Percentiles rank a stretch among this genome's conserved stretches.
Evolutionary conservation across 352 stramenopile species (phyloP).

Genomic region (Globisporangium mamillatum): DNA sequence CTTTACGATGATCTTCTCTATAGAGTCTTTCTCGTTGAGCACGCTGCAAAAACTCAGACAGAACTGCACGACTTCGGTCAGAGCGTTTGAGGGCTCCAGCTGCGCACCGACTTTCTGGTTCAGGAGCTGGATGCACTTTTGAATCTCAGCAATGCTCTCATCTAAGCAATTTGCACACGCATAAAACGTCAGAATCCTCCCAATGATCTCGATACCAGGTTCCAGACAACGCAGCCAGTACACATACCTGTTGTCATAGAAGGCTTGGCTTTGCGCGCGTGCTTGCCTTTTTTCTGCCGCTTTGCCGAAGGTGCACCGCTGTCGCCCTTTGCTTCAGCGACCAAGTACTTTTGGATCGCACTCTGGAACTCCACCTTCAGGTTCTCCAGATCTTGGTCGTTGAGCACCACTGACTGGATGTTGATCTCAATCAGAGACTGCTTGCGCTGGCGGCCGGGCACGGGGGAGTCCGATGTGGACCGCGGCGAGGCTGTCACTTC

Average conservation of each 20-base stretch:
- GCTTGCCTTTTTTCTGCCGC: constrained; percentile 67
- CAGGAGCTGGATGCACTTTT: constrained; percentile 34
- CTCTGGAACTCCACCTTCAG: constrained; percentile 44
- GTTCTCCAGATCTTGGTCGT: constrained; percentile 35
- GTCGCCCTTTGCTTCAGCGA: constrained; percentile 20
- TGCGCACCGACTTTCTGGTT: constrained; percentile 36
- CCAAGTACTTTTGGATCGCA: constrained; percentile 33
- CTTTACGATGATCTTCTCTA: constrained; percentile 28
- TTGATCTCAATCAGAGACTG: constrained; percentile 21
- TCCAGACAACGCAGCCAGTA: constrained; percentile 6
- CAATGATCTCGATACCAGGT: not conserved
- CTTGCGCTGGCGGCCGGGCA: not conserved
- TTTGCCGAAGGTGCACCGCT: constrained; percentile 36
- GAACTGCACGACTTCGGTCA: constrained; percentile 46
- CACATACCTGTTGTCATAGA: constrained; percentile 8
- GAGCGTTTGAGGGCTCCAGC: constrained; percentile 22
- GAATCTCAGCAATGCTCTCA: constrained; percentile 34
- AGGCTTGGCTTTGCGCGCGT: constrained; percentile 25
- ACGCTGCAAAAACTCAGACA: constrained; percentile 37
- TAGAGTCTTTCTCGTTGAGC: constrained; percentile 38
- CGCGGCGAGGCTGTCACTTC: not conserved
- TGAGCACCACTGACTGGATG: constrained; percentile 28
- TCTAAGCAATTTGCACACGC: constrained; percentile 13
- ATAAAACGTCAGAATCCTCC: not conserved
- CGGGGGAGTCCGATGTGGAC: constrained; percentile 25